Evolutionary conservation across 148 eudicot genomes (phyloP).

Genomic region (Silene latifolia): DNA sequence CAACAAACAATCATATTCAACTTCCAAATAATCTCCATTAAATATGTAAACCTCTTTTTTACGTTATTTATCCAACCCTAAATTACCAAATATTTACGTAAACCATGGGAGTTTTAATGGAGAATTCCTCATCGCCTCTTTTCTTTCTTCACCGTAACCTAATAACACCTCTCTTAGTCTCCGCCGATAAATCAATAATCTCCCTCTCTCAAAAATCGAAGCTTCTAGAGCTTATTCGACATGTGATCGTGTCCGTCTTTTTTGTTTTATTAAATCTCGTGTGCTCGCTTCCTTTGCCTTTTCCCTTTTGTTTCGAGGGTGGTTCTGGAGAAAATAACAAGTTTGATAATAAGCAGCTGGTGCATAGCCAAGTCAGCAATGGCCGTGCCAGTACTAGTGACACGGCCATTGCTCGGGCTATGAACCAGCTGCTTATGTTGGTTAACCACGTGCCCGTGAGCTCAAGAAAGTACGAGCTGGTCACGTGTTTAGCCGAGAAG

Average conservation of each 20-base stretch:
- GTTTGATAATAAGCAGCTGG: neutral
- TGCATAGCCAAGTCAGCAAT: neutral
- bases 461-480: constrained; percentile 69
- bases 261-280: constrained; percentile 38
- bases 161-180: constrained; percentile 30
- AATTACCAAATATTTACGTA: neutral
- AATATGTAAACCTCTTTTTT: neutral
- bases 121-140: constrained; percentile 27
- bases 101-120: constrained; percentile 25
- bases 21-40: neutral
- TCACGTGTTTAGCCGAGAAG: constrained; percentile 54
- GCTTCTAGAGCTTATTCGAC: constrained; percentile 42
- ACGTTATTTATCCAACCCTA: neutral
- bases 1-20: too few relatives aligned
- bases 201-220: constrained; percentile 22
- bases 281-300: constrained; percentile 14
- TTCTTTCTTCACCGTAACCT: constrained; percentile 36
- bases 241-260: constrained; percentile 28
- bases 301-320: neutral
- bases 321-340: neutral
- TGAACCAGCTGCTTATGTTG: constrained; percentile 49
- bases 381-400: constrained; percentile 1
- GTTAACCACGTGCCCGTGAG: constrained; percentile 56
- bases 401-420: constrained; percentile 58
- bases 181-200: constrained; percentile 33